Conservation (phyloP, 805 yeast genomes). For the Wickerhamomyces subpelliculosus region DNA sequence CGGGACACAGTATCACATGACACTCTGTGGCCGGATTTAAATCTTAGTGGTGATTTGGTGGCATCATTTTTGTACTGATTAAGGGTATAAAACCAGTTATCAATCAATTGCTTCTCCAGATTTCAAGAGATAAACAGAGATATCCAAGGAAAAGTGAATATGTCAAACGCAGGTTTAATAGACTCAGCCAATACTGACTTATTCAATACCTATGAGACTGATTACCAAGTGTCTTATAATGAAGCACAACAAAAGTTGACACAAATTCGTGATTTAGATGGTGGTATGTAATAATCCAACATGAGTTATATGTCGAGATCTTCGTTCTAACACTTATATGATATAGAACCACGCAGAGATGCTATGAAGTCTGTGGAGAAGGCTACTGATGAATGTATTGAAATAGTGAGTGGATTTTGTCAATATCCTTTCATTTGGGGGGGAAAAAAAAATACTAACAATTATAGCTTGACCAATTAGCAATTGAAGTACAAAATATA, state of each 20-base stretch:
- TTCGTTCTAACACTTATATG: constrained; percentile 7
- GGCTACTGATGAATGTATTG: constrained; percentile 74
- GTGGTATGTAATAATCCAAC: constrained; percentile 25
- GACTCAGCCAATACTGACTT: constrained; percentile 19
- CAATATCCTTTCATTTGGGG: background rate
- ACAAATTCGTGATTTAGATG: constrained; percentile 41
- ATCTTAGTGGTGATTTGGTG: no score
- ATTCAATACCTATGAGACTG: constrained; percentile 30
- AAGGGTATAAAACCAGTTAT: no score
- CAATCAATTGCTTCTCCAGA: no score
- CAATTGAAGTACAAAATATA: constrained; percentile 74
- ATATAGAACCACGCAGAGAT: constrained; percentile 40
- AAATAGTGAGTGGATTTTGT: constrained; percentile 34
- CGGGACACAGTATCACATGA: background rate
- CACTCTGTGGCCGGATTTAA: no score
- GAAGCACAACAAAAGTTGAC: constrained; percentile 64
- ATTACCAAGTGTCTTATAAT: constrained; percentile 51
- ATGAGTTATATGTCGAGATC: background rate
- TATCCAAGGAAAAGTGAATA: constrained; percentile 1
- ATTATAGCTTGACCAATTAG: constrained; percentile 67
- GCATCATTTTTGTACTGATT: no score
- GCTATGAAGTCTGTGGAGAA: constrained; percentile 56
- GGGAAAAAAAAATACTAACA: constrained; percentile 5
- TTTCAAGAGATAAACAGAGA: background rate
- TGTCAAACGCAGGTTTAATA: constrained; percentile 20